Evolutionary conservation across 805 yeast species (phyloP), one percentile per base, ranked within the genome.

Genomic region (Zygotorulaspora chibaensis): DNA sequence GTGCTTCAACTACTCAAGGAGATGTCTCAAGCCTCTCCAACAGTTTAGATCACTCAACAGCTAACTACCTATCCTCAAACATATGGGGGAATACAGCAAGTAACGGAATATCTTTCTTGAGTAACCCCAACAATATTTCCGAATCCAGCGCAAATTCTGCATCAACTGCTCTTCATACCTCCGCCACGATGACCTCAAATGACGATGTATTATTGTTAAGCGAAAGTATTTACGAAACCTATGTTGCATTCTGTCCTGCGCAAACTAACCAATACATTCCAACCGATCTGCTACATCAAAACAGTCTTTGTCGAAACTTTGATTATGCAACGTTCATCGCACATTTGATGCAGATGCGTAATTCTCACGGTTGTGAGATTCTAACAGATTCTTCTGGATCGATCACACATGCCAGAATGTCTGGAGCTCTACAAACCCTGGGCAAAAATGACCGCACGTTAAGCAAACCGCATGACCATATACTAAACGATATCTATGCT

Each of bases 371-470:
- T 17, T 53, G 58, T 29, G 63, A 61, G 20, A 28, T 62, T 3
- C 16, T 58, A 18, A 50, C 52, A 6, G 48, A 54, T 28, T 43
- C 49, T 1, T 43, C 48, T 2, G 65, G 66, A 15, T 33, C 50
- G 1, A 49, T 60, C 9, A 51, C 62, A 1, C 65, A 60, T 42
- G 59, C 56, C 7, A 54, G 53, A 39, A 53, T 60, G 48, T 26
- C 43, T 12, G 41, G 40, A 15, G 27, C 43, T 13, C 35, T 13
- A 10, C 34, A 15, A 9, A 27, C 26, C 2, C 8, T 29, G 8
- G 17, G 18, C n/a, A 16, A 15, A 13, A 40, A 31, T 18, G 16
- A 16, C 12, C 36, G 16, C 16, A 30, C 40, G 28, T 28, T 40
- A 3, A 30, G 36, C 12, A 23, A 30, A 13, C 25, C 41, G 7